Base-by-base conservation (phyloP, 352 stramenopile species). In the Globisporangium nunn region DNA sequence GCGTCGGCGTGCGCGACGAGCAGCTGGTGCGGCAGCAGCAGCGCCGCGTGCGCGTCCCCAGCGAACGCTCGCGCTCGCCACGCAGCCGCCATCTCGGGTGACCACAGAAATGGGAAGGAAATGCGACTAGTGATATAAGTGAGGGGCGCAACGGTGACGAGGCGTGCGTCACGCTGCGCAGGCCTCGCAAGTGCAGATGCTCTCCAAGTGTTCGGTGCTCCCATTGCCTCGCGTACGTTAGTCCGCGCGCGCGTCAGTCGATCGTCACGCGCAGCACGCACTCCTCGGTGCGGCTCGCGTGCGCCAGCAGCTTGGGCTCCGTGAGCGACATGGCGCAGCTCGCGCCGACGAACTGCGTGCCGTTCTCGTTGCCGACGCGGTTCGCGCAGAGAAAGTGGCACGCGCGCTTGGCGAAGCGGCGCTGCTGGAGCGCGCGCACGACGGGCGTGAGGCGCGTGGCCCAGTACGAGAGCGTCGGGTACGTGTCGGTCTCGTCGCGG, bases 361-460 rank as follows among this genome's bases (percentile, higher is more conserved):
- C 84, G 30, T 87, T 87, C 48, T 94, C 84, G 3, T 56, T 70
- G 33, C 84, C 84, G 48, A 87, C 87, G 53, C 84, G 78, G 64
- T 94, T 94, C 23, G 81, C 76, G 57, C 76, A 87, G 12, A 94
- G 50, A 49, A 90, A 91, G 46, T 88, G 67, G 58, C 82, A 91
- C 48, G 86, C 76, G 1, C 58, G 30, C 46, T 82, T 86, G 4
- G 56, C 4, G 50, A 82, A 85, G n/a, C 54, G 48, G 15, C 56
- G 58, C 18, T 63, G 50, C 11, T 57, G 30, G 30, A 90, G 66
- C 4, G 70, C 68, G 15, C 75, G 55, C n/a, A 76, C 77, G 33
- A 92, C 66, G 1, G 80, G 84, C 49, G 66, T 56, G 33, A 94
- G 57, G 6, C 84, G 84, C 50, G 76, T 68, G 1, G 73, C 75